A percentile compares a stretch with the other conserved stretches of the same genome.
phyloP scores from a whole-genome alignment of 2,329 filamentous ascomycete species.

The Cordyceps militaris region DNA sequence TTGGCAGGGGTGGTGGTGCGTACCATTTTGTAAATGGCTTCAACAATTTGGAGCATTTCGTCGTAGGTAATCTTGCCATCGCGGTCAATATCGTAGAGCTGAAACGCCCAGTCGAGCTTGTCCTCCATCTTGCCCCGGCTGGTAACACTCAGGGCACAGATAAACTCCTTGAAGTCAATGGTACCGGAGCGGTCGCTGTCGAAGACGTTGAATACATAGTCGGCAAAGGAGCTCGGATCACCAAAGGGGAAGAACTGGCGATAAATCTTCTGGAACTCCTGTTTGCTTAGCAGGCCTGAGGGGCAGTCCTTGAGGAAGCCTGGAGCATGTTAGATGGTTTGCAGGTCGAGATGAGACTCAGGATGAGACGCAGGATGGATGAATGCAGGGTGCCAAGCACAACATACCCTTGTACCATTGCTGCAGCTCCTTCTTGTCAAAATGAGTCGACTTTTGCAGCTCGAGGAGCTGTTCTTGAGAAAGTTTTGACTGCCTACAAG shows the following conservation, averaged over 20 bases:
- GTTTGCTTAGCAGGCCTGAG: constrained; percentile 91
- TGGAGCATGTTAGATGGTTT: constrained; percentile 28
- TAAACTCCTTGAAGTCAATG: constrained; percentile 99
- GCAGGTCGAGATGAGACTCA: neutral
- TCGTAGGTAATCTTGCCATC: constrained; percentile 99
- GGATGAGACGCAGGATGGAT: neutral
- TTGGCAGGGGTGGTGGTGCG: constrained; percentile 10
- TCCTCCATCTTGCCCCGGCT: constrained; percentile 98
- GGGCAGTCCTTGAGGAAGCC: constrained; percentile 98
- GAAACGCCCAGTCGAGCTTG: constrained; percentile 98
- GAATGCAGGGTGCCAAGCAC: neutral
- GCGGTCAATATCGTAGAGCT: constrained; percentile 97
- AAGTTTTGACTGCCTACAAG: constrained; percentile 86
- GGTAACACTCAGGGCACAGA: constrained; percentile 94
- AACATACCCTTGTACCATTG: constrained; percentile 97
- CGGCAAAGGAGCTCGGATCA: constrained; percentile 92
- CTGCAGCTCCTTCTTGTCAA: constrained; percentile 98
- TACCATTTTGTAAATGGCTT: constrained; percentile 99
- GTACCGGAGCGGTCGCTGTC: constrained; percentile 95
- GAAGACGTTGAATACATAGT: constrained; percentile 99
- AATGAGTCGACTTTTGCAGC: constrained; percentile 94
- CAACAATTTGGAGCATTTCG: constrained; percentile 97
- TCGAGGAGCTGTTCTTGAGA: constrained; percentile 93
- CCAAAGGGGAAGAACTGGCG: constrained; percentile 99
- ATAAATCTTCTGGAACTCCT: constrained; percentile 99